These are phyloP conservation scores for Fereydounia khargensis DNA, from an alignment of 1,284 basidiomycete genomes.

Conservation along the genomic window DNA sequence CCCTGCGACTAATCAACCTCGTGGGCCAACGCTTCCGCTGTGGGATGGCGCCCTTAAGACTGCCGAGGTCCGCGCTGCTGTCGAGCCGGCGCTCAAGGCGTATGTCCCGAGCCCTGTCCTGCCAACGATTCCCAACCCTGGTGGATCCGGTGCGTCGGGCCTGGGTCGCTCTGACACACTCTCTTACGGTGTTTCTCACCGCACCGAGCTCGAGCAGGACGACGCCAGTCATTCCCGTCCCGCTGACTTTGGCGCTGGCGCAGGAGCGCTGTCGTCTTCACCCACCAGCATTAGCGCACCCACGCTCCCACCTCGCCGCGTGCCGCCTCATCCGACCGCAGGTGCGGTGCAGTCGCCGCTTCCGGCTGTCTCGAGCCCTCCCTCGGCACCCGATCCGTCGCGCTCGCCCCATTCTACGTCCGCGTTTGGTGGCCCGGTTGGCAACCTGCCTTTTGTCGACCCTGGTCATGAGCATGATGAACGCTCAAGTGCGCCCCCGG, in stretches of 20 bases:
- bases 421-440: too few relatives aligned
- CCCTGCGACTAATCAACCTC: constrained; percentile 19
- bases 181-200: constrained; percentile 23
- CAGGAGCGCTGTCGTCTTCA: neutral
- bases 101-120: constrained; percentile 21
- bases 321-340: constrained; percentile 3
- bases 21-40: constrained; percentile 16
- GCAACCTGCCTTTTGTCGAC: too few relatives aligned
- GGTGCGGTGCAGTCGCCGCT: neutral
- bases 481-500: constrained; percentile 25
- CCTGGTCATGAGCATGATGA: too few relatives aligned
- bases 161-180: constrained; percentile 26
- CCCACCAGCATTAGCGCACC: constrained; percentile 23
- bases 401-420: neutral
- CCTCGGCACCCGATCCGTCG: constrained; percentile 1
- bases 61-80: constrained; percentile 40
- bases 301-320: constrained; percentile 17
- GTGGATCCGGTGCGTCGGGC: constrained; percentile 10
- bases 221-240: constrained; percentile 3
- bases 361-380: neutral
- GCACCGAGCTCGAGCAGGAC: constrained; percentile 17
- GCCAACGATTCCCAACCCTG: constrained; percentile 10
- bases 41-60: constrained; percentile 37
- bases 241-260: neutral
- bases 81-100: constrained; percentile 31